phyloP scores from a whole-genome alignment of 75 land plant genomes.

The Pseudotsuga menziesii region DNA sequence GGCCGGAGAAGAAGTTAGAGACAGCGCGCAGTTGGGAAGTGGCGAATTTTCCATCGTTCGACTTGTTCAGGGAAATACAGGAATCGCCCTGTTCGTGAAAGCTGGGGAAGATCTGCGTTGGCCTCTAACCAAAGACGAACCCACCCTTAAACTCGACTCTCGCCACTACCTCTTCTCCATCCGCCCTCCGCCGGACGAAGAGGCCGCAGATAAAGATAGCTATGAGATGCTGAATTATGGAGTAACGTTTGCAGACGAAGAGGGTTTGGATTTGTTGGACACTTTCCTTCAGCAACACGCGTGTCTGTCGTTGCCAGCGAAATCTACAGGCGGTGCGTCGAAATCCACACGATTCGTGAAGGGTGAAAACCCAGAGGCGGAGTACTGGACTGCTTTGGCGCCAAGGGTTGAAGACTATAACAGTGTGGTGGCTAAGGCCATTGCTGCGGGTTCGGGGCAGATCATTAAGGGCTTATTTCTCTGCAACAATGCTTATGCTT shows the following conservation, averaged over 20 bases:
- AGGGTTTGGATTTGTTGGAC: conserved; percentile 39
- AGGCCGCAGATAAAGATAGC: conserved; percentile 9
- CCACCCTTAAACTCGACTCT: conserved; percentile 60
- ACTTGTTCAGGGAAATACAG: conserved; percentile 20
- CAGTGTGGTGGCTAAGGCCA: conserved; percentile 56
- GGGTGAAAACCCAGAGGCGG: conserved; percentile 13
- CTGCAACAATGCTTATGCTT: conserved; percentile 45
- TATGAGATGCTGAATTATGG: conserved; percentile 48
- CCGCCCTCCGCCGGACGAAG: conserved; percentile 22
- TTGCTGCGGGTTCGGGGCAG: conserved; percentile 70
- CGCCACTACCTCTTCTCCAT: conserved; percentile 65
- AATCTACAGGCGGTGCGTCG: neutral
- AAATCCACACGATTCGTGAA: neutral
- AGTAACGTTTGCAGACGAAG: conserved; percentile 27
- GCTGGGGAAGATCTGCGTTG: conserved; percentile 58
- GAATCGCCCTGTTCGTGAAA: conserved; percentile 44
- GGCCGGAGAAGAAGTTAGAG: neutral
- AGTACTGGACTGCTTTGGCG: conserved; percentile 67
- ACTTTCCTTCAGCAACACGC: conserved; percentile 43
- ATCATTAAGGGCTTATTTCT: conserved; percentile 69
- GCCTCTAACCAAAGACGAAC: conserved; percentile 73
- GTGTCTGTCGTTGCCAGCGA: conserved; percentile 29
- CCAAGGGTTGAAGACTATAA: conserved; percentile 73
- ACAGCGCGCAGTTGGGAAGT: too few relatives aligned
- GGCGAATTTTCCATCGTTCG: too few relatives aligned